Evolutionary conservation across 2,329 filamentous ascomycete species (phyloP).

Genomic region (Coniochaeta sp.): DNA sequence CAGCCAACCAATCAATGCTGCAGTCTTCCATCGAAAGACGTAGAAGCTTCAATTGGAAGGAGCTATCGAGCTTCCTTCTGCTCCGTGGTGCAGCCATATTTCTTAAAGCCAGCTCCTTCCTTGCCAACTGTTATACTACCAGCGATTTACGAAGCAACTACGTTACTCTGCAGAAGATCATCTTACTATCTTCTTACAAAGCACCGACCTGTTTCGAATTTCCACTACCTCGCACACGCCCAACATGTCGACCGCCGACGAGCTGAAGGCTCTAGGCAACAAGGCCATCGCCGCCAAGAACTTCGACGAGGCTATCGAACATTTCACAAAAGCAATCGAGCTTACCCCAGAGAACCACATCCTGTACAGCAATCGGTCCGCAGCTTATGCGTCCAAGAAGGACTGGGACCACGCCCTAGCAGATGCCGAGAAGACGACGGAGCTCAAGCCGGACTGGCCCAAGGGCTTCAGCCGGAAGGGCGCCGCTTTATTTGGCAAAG

Average conservation of each 20-base stretch:
- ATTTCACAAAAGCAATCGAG: conserved; percentile 90
- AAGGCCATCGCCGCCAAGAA: conserved; percentile 98
- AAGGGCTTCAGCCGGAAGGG: conserved; percentile 96
- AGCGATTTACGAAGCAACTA: neutral
- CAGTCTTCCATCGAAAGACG: neutral
- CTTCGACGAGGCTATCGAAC: conserved; percentile 87
- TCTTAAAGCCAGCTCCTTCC: neutral
- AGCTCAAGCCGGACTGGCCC: conserved; percentile 95
- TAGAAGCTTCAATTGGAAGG: neutral
- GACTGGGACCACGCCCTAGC: conserved; percentile 78
- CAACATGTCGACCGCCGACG: conserved; percentile 54
- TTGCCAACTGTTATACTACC: neutral
- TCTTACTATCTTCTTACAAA: neutral
- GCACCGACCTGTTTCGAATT: neutral
- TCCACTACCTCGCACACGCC: neutral
- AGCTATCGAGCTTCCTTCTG: neutral
- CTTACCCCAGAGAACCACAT: conserved; percentile 89
- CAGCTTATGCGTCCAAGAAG: conserved; percentile 77
- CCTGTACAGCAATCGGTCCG: conserved; percentile 95
- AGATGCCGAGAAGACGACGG: conserved; percentile 88
- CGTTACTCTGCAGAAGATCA: neutral
- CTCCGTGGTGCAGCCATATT: neutral
- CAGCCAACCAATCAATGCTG: neutral
- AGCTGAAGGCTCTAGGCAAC: conserved; percentile 96
- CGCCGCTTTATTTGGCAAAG: conserved; percentile 78